Evolutionary conservation across 2,329 filamentous ascomycete species (phyloP).

Genomic region (Penicillium sp.): DNA sequence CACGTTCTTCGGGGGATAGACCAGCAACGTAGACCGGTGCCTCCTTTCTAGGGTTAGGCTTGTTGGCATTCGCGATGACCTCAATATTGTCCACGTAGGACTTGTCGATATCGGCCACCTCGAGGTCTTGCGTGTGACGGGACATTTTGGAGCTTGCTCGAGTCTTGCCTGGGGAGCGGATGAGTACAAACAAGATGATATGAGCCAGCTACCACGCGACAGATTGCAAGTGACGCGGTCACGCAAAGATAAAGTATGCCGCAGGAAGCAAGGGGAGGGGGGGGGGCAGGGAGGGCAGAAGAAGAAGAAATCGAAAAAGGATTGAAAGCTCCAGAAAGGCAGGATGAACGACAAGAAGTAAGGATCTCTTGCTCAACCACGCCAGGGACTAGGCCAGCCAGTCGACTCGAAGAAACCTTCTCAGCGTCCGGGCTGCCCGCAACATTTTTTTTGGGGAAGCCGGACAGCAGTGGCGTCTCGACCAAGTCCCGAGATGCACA

Average conservation of each 20-base stretch:
- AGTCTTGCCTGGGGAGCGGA: conserved; percentile 14
- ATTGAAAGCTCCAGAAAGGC: background rate
- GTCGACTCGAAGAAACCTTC: background rate
- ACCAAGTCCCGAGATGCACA: background rate
- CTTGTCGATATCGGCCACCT: conserved; percentile 26
- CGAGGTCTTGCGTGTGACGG: conserved; percentile 12
- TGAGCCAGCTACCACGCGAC: background rate
- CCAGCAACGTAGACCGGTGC: conserved; percentile 39
- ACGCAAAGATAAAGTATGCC: conserved; percentile 7
- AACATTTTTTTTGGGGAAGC: background rate
- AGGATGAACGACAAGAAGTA: background rate
- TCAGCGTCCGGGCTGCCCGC: background rate
- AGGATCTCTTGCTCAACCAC: background rate
- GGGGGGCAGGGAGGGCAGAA: too few relatives aligned
- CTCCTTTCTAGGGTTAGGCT: conserved; percentile 29
- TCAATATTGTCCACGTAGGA: conserved; percentile 27
- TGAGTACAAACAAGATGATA: background rate
- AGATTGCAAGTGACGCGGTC: background rate
- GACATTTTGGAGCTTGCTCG: conserved; percentile 22
- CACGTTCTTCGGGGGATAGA: conserved; percentile 56
- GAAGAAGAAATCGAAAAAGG: background rate
- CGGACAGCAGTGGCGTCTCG: background rate
- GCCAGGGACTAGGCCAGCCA: background rate
- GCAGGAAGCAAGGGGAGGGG: conserved; percentile 9
- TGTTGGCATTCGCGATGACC: conserved; percentile 27